Conservation (phyloP, 345 rosid species). For the Barbarea vulgaris region DNA sequence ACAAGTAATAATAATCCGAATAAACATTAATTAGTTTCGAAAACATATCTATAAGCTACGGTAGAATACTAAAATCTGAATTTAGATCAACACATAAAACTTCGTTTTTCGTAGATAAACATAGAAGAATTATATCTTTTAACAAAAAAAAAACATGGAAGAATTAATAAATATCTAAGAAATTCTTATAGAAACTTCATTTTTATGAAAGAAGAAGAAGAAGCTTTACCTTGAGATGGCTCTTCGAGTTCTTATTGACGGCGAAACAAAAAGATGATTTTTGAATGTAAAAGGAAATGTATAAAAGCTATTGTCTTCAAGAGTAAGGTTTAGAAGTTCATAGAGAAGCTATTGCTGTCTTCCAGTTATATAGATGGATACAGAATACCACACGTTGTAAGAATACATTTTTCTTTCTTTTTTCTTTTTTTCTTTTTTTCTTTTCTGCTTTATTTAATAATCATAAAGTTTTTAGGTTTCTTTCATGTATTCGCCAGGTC, state of each 20-base stretch:
- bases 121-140: not conserved
- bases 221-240: conserved; percentile 32
- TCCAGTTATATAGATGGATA: conserved; percentile 37
- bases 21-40: not conserved
- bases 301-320: conserved; percentile 11
- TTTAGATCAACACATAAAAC: not conserved
- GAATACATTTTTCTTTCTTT: not conserved
- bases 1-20: not conserved
- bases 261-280: not conserved
- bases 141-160: not conserved
- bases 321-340: conserved; percentile 36
- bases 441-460: no score
- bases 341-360: conserved; percentile 32
- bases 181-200: not conserved
- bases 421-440: no score
- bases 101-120: not conserved
- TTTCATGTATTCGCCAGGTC: conserved; percentile 36
- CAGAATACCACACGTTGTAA: conserved; percentile 35
- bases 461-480: no score
- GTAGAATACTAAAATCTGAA: not conserved
- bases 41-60: not conserved
- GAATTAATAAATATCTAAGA: not conserved
- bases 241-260: conserved; percentile 17
- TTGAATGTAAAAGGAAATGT: conserved; percentile 15
- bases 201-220: not conserved